Base-by-base conservation (phyloP, 192 early-diverging fungal genomes). In the Gonapodya prolifera region DNA sequence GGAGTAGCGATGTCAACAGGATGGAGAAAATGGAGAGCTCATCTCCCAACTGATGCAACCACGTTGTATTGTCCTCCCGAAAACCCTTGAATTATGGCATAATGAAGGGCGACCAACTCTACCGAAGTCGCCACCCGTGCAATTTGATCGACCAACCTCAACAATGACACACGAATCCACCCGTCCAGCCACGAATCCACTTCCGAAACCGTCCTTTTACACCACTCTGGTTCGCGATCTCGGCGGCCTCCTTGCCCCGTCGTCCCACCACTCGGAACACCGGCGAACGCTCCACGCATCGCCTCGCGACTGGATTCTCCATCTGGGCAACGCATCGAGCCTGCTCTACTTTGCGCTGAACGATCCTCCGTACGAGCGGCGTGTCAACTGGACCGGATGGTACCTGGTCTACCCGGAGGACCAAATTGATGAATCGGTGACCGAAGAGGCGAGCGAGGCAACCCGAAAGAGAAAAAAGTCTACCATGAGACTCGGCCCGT, bases 401-500 rank as follows among this genome's bases (percentile, higher is more conserved):
- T 73, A 73, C 31, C 71, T 73, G 71, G 71, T 73, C 18, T 73
- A 73, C 32, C 71, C 71, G 31, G 71, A 73, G 28, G 71, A 73
- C 8, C 18, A 32, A 61, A 16, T 16, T 61, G 45, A 61, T 23
- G 45, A 61, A 8, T 16, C 8, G 8, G 8, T 23, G 8, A 8
- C 8, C 8, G 23, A 8, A 8, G 45, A 61, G 23, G 23, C 45
- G 23, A 23, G 45, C 8, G 45, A 23, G 8, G n/a, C n/a, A 78
- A 77, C 35, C 83, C 84, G 69, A 76, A 86, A 75, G 82, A 80
- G 34, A 91, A 91, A 77, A 88, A 87, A 28, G 89, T 92, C 70
- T 91, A 91, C 80, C 91, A 91, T 96, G 81, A 83, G 90, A 23
- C 83, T 98, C 76, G 96, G 94, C 0, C 96, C 96, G 34, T 98